Evolutionary conservation across 352 stramenopile species (phyloP).

Genomic region (Albugo laibachii): DNA sequence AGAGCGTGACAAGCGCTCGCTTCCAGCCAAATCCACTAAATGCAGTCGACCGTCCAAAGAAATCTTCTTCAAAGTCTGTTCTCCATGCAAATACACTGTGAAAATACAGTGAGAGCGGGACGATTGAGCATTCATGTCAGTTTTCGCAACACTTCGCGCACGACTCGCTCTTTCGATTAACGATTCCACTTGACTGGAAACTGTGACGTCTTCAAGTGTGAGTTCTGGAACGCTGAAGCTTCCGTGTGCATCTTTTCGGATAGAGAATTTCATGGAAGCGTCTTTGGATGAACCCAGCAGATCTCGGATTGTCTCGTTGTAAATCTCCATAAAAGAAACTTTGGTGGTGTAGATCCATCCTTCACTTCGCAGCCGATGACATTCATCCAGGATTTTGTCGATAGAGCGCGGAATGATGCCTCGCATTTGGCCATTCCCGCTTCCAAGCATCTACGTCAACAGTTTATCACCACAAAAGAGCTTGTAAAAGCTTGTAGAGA

Average conservation of each 20-base stretch:
- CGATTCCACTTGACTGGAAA: slow-evolving; percentile 37
- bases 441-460: slow-evolving; percentile 89
- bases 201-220: slow-evolving; percentile 26
- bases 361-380: slow-evolving; percentile 27
- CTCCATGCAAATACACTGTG: slow-evolving; percentile 38
- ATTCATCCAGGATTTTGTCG: slow-evolving; percentile 86
- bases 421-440: slow-evolving; percentile 85
- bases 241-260: slow-evolving; percentile 55
- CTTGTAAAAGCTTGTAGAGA: not conserved
- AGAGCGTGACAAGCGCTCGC: slow-evolving; percentile 59
- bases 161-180: slow-evolving; percentile 61
- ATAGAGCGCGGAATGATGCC: slow-evolving; percentile 96
- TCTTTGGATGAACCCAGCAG: slow-evolving; percentile 75
- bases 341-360: slow-evolving; percentile 91
- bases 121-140: slow-evolving; percentile 86
- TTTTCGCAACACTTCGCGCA: slow-evolving; percentile 60
- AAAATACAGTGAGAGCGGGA: slow-evolving; percentile 70
- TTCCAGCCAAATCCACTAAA: slow-evolving; percentile 64
- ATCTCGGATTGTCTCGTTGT: slow-evolving; percentile 97
- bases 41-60: slow-evolving; percentile 50
- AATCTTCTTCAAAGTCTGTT: not conserved
- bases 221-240: slow-evolving; percentile 43
- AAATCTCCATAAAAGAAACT: slow-evolving; percentile 98
- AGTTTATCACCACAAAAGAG: not conserved
- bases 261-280: slow-evolving; percentile 25